Base-by-base conservation (phyloP, 306 rosid species). In the Quercus parvula region DNA sequence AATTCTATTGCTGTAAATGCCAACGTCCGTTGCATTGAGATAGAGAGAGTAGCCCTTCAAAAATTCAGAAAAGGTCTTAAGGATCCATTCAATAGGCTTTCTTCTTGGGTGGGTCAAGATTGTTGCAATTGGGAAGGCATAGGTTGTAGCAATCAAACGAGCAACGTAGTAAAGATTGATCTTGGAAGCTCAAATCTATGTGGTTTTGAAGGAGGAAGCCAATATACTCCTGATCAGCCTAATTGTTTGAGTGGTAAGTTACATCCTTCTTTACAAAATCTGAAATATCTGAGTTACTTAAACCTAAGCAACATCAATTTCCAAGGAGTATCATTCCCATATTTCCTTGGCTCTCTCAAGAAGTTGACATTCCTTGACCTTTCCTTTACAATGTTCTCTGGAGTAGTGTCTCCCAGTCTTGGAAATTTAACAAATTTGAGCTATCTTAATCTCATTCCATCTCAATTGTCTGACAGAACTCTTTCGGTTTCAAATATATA, bases 1-100 rank as follows among this genome's bases (percentile, higher is more conserved):
- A 41, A 41, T 41, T 41, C 49, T 7, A 41, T 6, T 8, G 69
- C 13, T 8, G 69, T 11, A 13, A 62, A 31, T 24, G 6, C 35
- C 28, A 74, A 17, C 19, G 4, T 2, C 19, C 1, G 17, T 31
- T 31, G 82, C 51, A 44, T 41, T 11, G 62, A 58, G 35, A 35
- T 14, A 38, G 77, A 78, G 57, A 31, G 35, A 58, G 18, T 71
- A 38, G 82, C 77, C 14, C 72, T 79, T n/a, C 77, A 71, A 15
- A 9, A 28, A 20, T 49, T 79, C 52, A 79, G 72, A 46, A 27
- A 44, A 18, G 77, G 62, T 11, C 13, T 71, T 6, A 10, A 6
- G 5, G 77, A 79, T 71, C 28, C 4, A 9, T 15, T 1, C 5
- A 46, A 33, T 30, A 5, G 3, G 31, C 77, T 79, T 58, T 79